Conservation (phyloP, 1,284 basidiomycete species). For the Melampsora larici-populina region DNA sequence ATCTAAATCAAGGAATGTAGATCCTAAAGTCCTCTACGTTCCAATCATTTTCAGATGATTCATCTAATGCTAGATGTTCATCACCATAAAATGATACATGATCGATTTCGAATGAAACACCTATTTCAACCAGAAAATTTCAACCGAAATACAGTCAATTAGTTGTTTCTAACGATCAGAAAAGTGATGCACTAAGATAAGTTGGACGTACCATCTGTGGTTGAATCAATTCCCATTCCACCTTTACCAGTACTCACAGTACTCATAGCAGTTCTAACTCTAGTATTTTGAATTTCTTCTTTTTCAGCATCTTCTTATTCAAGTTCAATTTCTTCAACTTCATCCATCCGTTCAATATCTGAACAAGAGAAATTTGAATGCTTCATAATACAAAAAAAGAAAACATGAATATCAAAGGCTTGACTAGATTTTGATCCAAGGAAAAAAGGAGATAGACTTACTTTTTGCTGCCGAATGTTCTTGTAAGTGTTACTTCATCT, state of each 20-base stretch:
- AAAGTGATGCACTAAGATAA: not conserved
- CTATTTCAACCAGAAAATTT: not conserved
- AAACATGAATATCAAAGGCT: not conserved
- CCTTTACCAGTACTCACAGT: slow-evolving; percentile 34
- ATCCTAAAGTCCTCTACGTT: slow-evolving; percentile 43
- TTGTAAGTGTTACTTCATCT: slow-evolving; percentile 25
- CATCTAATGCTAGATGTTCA: slow-evolving; percentile 40
- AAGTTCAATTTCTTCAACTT: slow-evolving; percentile 26
- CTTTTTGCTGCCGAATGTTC: slow-evolving; percentile 42
- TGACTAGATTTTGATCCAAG: not conserved
- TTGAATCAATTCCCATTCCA: slow-evolving; percentile 35
- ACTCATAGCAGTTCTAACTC: slow-evolving; percentile 37
- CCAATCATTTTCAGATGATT: slow-evolving; percentile 37
- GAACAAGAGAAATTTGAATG: slow-evolving; percentile 42
- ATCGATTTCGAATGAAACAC: slow-evolving; percentile 37
- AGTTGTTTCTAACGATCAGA: not conserved
- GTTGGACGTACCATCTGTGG: slow-evolving; percentile 38
- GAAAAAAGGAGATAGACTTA: not conserved
- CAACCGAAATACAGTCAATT: too few species aligned
- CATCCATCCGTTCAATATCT: slow-evolving; percentile 24
- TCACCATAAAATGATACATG: slow-evolving; percentile 42
- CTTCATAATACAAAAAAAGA: not conserved
- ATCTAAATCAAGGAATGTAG: slow-evolving; percentile 39
- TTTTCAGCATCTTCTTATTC: slow-evolving; percentile 27
- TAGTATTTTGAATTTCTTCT: slow-evolving; percentile 1